phyloP scores from a whole-genome alignment of 805 yeast genomes.

The Starmerella gropengiesseri region DNA sequence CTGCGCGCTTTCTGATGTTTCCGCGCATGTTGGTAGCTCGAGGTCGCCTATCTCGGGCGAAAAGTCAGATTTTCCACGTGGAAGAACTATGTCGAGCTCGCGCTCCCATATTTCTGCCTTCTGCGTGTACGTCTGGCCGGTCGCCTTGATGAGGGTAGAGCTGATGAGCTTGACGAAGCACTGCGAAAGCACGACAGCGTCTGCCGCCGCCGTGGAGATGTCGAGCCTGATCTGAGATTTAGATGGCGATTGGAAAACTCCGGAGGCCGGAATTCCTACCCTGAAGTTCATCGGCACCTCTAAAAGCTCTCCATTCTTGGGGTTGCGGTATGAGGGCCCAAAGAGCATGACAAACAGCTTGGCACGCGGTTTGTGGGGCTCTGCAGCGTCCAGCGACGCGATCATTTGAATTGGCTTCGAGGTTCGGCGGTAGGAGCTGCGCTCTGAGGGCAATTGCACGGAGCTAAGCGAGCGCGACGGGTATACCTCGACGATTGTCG shows the following conservation, averaged over 20 bases:
- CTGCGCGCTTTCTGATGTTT: constrained; percentile 1
- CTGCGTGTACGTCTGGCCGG: background rate
- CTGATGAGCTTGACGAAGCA: constrained; percentile 3
- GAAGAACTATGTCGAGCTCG: background rate
- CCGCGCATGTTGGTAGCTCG: constrained; percentile 11
- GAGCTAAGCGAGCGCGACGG: no score
- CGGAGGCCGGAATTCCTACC: constrained; percentile 5
- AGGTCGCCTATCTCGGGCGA: constrained; percentile 9
- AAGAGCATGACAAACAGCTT: constrained; percentile 4
- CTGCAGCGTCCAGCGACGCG: background rate
- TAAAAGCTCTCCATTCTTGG: constrained; percentile 7
- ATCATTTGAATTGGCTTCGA: background rate
- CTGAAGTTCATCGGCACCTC: constrained; percentile 1
- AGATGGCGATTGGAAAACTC: constrained; percentile 13
- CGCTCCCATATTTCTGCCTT: background rate
- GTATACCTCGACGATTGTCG: no score
- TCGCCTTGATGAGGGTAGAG: background rate
- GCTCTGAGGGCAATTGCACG: no score
- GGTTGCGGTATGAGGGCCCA: constrained; percentile 8
- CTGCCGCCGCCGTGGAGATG: background rate
- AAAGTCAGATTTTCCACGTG: background rate
- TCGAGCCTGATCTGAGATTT: constrained; percentile 7
- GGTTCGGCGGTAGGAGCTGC: background rate
- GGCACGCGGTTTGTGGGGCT: constrained; percentile 1
- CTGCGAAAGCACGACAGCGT: constrained; percentile 4